Evolutionary conservation across 257 asterid genomes (phyloP).

Genomic region (Nyctanthes arbortristis): DNA sequence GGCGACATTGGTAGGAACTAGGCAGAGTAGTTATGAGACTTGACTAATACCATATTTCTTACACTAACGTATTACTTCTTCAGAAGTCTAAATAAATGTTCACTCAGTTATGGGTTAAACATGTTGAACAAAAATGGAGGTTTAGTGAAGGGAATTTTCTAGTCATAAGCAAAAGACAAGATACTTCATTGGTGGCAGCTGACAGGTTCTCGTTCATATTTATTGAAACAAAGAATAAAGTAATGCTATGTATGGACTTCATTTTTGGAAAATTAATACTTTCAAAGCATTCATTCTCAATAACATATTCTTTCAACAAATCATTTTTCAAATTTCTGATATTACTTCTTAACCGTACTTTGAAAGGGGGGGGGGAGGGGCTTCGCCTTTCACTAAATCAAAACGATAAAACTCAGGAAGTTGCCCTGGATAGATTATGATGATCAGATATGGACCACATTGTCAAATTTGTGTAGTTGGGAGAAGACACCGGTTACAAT

Average conservation of each 20-base stretch:
- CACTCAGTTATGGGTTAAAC: background rate
- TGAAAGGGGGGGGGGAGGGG: too few species aligned
- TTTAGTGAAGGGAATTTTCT: background rate
- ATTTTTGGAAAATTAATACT: too few species aligned
- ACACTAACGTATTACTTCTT: background rate
- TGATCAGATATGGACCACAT: slow-evolving; percentile 9
- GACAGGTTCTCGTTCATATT: too few species aligned
- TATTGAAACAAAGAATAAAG: too few species aligned
- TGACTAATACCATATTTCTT: background rate
- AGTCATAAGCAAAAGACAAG: background rate
- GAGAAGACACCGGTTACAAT: background rate
- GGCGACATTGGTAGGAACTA: background rate
- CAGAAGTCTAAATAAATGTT: background rate
- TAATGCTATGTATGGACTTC: too few species aligned
- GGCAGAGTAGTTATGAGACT: background rate
- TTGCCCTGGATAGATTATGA: slow-evolving; percentile 7
- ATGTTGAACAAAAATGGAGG: background rate
- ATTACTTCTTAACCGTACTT: too few species aligned
- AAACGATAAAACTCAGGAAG: background rate
- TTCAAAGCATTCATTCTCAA: too few species aligned
- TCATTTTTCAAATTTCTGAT: too few species aligned
- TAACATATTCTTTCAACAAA: too few species aligned
- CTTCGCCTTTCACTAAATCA: too few species aligned
- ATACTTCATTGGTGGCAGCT: background rate
- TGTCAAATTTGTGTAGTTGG: background rate